Conservation (phyloP, 73 alveolate species). For the Paramecium sexaurelia region DNA sequence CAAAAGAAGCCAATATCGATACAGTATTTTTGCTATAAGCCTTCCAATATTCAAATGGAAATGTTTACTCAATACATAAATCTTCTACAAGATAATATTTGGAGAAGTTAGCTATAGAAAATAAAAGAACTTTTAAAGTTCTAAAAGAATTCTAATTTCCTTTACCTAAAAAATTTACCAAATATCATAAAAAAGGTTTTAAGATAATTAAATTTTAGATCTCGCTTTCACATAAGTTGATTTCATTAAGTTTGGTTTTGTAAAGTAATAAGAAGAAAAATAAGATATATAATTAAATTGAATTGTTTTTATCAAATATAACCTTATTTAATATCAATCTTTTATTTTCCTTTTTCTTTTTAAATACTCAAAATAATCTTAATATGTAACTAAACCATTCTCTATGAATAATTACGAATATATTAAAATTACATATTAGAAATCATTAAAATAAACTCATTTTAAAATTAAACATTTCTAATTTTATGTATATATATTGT, state of each 20-base stretch:
- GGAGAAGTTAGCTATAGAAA: slow-evolving; percentile 42
- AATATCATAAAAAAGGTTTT: slow-evolving; percentile 64
- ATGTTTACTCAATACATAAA: slow-evolving; percentile 65
- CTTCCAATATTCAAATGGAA: slow-evolving; percentile 28
- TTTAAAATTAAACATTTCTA: too few species aligned
- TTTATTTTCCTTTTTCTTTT: too few species aligned
- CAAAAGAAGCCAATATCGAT: slow-evolving; percentile 63
- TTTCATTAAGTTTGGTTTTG: slow-evolving; percentile 55
- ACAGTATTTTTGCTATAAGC: slow-evolving; percentile 60
- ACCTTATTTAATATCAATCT: too few species aligned
- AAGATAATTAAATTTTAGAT: not conserved
- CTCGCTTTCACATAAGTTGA: slow-evolving; percentile 66
- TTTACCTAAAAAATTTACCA: slow-evolving; percentile 54
- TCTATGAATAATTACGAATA: too few species aligned
- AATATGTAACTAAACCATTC: too few species aligned
- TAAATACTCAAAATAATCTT: too few species aligned
- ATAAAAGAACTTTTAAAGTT: slow-evolving; percentile 38
- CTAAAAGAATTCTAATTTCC: slow-evolving; percentile 55
- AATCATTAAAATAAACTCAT: too few species aligned
- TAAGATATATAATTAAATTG: not conserved
- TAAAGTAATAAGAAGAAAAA: not conserved
- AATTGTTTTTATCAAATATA: not conserved
- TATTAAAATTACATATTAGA: too few species aligned
- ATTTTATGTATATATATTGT: too few species aligned
- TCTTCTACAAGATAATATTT: slow-evolving; percentile 58